phyloP scores from a whole-genome alignment of 2,329 filamentous ascomycete genomes.

The Diaporthe ilicicola region DNA sequence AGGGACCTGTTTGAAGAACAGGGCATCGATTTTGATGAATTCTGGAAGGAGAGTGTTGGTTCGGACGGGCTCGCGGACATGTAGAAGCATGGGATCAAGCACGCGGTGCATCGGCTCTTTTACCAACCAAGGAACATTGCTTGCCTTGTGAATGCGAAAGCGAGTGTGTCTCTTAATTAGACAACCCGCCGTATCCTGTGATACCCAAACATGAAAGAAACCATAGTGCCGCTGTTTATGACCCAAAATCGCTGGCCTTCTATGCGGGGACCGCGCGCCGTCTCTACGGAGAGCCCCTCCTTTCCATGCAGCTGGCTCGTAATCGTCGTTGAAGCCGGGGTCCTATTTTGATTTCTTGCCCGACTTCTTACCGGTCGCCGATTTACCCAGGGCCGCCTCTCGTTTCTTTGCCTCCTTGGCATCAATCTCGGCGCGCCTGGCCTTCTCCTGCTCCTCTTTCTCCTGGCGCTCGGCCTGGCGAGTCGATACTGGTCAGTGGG shows the following conservation, averaged over 20 bases:
- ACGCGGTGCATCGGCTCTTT: not conserved
- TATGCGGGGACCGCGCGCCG: not conserved
- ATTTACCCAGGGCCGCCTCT: constrained; percentile 57
- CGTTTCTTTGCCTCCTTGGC: constrained; percentile 65
- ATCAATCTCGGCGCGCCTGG: constrained; percentile 59
- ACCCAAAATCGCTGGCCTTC: not conserved
- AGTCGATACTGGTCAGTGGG: constrained; percentile 37
- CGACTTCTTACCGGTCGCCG: constrained; percentile 49
- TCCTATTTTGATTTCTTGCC: constrained; percentile 47
- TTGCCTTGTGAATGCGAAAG: not conserved
- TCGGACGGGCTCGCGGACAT: constrained; percentile 45
- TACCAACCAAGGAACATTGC: not conserved
- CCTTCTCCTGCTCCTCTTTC: constrained; percentile 59
- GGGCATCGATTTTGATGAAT: constrained; percentile 81
- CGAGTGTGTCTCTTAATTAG: not conserved
- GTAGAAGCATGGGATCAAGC: constrained; percentile 14
- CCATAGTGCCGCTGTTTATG: constrained; percentile 5
- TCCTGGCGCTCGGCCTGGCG: constrained; percentile 66
- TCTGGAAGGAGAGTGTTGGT: constrained; percentile 74
- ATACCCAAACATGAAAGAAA: not conserved
- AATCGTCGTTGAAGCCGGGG: not conserved
- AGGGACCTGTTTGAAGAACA: constrained; percentile 78
- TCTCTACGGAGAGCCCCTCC: not conserved
- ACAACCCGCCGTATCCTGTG: not conserved
- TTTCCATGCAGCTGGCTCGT: not conserved